Evolutionary conservation across 306 rosid species (phyloP).

Genomic region (Argentina anserina): DNA sequence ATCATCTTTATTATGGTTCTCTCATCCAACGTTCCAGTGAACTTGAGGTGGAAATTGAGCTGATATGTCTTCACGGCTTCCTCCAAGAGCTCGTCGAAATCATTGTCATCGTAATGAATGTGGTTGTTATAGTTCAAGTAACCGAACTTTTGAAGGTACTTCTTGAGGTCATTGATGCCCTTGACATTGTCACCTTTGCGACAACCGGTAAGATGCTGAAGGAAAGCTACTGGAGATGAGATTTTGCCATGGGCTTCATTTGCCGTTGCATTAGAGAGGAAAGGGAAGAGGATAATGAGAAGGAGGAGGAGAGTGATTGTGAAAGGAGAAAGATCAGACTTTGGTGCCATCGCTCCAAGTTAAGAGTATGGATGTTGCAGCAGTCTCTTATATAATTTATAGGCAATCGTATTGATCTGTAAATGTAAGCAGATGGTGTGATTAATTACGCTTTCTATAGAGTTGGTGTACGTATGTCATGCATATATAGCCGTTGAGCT

Average conservation of each 20-base stretch:
- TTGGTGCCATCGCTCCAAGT: slow-evolving; percentile 18
- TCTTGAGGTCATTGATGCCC: slow-evolving; percentile 34
- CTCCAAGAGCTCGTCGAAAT: slow-evolving; percentile 31
- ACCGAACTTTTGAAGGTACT: slow-evolving; percentile 36
- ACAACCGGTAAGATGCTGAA: slow-evolving; percentile 28
- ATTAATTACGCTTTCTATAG: neutral
- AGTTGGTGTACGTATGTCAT: neutral
- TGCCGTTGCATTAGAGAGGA: neutral
- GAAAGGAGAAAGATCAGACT: neutral
- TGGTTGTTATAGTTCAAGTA: slow-evolving; percentile 23
- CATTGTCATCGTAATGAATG: neutral
- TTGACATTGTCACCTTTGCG: slow-evolving; percentile 32
- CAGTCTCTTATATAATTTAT: neutral
- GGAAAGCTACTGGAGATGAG: slow-evolving; percentile 27
- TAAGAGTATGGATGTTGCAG: neutral
- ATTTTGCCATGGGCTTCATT: neutral
- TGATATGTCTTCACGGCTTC: slow-evolving; percentile 41
- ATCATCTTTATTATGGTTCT: slow-evolving; percentile 30
- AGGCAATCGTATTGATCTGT: neutral
- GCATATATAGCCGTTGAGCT: neutral
- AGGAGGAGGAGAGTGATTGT: neutral
- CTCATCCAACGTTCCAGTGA: slow-evolving; percentile 24
- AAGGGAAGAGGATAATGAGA: neutral
- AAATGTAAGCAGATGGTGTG: neutral
- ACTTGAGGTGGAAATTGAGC: slow-evolving; percentile 13